These are phyloP conservation scores for Colletotrichum paranaense DNA, from an alignment of 2,329 filamentous ascomycete species.

Conservation along the genomic window DNA sequence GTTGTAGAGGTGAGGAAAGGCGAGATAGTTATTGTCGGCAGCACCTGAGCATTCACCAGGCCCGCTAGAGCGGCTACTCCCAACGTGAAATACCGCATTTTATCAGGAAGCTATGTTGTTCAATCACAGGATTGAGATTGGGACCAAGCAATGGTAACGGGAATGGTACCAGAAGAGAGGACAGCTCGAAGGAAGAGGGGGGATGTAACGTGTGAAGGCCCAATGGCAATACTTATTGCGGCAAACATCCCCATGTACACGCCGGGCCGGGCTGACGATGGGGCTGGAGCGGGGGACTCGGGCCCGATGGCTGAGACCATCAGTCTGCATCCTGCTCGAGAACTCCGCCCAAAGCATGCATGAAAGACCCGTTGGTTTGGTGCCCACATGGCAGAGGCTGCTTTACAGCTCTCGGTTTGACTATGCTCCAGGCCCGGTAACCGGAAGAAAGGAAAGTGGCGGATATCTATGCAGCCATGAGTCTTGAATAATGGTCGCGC, in stretches of 20 bases:
- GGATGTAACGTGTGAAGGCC: background rate
- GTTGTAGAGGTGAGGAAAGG: constrained; percentile 10
- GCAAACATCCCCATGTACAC: background rate
- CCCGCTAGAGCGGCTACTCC: constrained; percentile 10
- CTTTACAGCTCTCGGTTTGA: background rate
- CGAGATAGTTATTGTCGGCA: constrained; percentile 5
- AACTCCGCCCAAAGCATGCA: background rate
- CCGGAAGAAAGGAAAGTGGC: constrained; percentile 5
- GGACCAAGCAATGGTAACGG: background rate
- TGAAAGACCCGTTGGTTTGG: background rate
- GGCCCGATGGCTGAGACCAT: constrained; percentile 18
- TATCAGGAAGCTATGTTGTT: background rate
- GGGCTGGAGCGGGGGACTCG: constrained; percentile 13
- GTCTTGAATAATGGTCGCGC: background rate
- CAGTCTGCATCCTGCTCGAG: constrained; percentile 1
- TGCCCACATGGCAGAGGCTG: background rate
- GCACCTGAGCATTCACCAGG: constrained; percentile 13
- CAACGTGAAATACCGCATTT: background rate
- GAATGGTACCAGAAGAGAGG: background rate
- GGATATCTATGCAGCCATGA: background rate
- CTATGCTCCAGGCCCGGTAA: background rate
- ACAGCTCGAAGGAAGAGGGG: background rate
- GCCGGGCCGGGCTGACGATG: constrained; percentile 10
- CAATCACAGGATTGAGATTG: background rate
- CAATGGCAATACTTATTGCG: constrained; percentile 23